A percentile compares a stretch with the other conserved stretches of the same genome.
These are phyloP conservation scores for Rosa rugosa DNA, from an alignment of 306 rosid species.

Conservation along the genomic window DNA sequence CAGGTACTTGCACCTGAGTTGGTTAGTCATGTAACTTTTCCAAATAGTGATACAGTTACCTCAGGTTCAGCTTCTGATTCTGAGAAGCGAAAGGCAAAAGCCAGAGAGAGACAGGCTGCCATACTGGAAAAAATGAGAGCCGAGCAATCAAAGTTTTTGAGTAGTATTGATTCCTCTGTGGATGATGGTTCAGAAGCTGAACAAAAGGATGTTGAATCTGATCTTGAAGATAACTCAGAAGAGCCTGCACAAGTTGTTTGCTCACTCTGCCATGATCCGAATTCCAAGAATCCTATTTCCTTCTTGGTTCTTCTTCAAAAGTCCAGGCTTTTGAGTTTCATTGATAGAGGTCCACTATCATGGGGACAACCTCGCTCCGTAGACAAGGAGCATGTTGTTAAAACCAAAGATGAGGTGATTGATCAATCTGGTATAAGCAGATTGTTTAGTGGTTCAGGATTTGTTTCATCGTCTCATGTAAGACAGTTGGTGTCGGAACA, in stretches of 20 bases:
- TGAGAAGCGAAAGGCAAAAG: constrained; percentile 93
- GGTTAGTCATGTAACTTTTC: constrained; percentile 39
- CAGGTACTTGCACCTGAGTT: constrained; percentile 79
- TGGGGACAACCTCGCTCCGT: constrained; percentile 56
- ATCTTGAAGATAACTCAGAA: constrained; percentile 46
- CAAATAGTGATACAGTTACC: constrained; percentile 42
- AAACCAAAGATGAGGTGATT: constrained; percentile 29
- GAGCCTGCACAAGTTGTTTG: constrained; percentile 69
- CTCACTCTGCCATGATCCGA: constrained; percentile 90
- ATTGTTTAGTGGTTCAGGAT: constrained; percentile 10
- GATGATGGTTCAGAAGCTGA: constrained; percentile 61
- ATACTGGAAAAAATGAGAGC: constrained; percentile 92
- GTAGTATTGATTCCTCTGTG: constrained; percentile 50
- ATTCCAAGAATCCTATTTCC: constrained; percentile 65
- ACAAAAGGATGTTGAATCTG: constrained; percentile 40
- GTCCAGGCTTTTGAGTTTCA: constrained; percentile 86
- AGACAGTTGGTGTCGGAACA: not conserved
- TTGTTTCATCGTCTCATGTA: not conserved
- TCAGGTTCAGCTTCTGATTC: constrained; percentile 54
- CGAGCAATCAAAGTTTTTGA: constrained; percentile 86
- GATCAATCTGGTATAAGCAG: not conserved
- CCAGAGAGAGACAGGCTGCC: constrained; percentile 96
- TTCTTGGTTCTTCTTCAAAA: constrained; percentile 86
- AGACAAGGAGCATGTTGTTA: constrained; percentile 47
- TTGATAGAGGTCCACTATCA: constrained; percentile 67